phyloP scores from a whole-genome alignment of 202 grass and related monocot species.

The Musa balbisiana region DNA sequence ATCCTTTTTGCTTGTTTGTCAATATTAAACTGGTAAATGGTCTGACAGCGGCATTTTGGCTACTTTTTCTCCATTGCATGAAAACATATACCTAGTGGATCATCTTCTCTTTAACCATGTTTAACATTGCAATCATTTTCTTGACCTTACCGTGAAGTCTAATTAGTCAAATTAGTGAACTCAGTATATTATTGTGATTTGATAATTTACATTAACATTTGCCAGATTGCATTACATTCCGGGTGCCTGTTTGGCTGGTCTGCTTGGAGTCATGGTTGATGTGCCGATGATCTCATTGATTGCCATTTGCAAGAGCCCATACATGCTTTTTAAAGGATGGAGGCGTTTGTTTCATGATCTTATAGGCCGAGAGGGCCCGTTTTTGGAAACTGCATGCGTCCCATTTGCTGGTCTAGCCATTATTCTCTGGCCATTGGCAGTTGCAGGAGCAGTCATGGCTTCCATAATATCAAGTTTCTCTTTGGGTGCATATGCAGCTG shows the following conservation, averaged over 20 bases:
- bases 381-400: conserved; percentile 92
- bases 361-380: conserved; percentile 85
- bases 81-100: too few relatives aligned
- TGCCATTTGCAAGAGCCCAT: conserved; percentile 70
- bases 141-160: neutral
- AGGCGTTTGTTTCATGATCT: conserved; percentile 74
- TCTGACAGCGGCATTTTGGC: too few relatives aligned
- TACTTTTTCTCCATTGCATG: too few relatives aligned
- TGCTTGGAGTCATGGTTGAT: conserved; percentile 58
- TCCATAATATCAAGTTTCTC: conserved; percentile 73
- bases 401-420: conserved; percentile 94
- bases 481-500: conserved; percentile 73
- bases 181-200: neutral
- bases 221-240: conserved; percentile 61
- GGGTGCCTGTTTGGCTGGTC: conserved; percentile 43
- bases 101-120: neutral
- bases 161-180: neutral
- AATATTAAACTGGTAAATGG: too few relatives aligned
- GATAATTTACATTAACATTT: neutral
- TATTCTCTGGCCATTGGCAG: conserved; percentile 91
- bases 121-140: neutral
- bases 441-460: conserved; percentile 59
- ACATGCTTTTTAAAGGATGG: conserved; percentile 99
- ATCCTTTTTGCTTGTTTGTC: too few relatives aligned
- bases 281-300: conserved; percentile 63